phyloP scores from a whole-genome alignment of 164 flowering plant species.

The Vitis riparia region DNA sequence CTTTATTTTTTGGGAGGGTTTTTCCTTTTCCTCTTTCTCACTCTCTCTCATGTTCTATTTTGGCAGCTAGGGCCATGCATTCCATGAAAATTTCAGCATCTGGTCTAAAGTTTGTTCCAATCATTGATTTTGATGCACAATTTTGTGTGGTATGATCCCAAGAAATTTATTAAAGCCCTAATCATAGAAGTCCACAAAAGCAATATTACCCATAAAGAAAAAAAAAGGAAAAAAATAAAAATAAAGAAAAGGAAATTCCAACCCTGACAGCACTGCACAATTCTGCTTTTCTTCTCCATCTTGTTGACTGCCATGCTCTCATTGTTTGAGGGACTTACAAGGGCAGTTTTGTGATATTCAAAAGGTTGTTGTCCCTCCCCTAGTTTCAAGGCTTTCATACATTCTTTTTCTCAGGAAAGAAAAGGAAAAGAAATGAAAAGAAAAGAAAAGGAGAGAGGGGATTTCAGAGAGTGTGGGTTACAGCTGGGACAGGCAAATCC shows the following conservation, averaged over 20 bases:
- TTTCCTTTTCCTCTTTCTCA: not conserved
- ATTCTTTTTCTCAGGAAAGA: not conserved
- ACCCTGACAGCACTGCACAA: conserved; percentile 14
- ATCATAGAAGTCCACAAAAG: conserved; percentile 39
- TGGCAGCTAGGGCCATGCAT: conserved; percentile 1
- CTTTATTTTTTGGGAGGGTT: not conserved
- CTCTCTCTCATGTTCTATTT: not conserved
- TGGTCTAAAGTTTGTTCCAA: conserved; percentile 35
- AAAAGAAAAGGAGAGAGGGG: not conserved
- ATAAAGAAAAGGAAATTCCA: conserved; percentile 11
- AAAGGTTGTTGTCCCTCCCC: not conserved
- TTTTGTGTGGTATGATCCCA: conserved; percentile 33
- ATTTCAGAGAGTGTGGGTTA: conserved; percentile 25
- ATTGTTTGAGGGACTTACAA: not conserved
- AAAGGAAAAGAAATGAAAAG: not conserved
- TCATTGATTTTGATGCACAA: conserved; percentile 30
- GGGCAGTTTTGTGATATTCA: not conserved
- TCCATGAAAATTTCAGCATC: conserved; percentile 6
- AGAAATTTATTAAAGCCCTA: conserved; percentile 20
- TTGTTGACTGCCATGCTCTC: conserved; percentile 25
- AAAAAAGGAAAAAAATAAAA: not conserved
- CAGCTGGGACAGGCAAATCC: conserved; percentile 35
- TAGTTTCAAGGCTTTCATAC: conserved; percentile 19
- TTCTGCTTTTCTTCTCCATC: conserved; percentile 9
- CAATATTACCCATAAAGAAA: conserved; percentile 2